phyloP scores from a whole-genome alignment of 768 basidiomycete genomes.

The Gloeopeniophorella convolvens region DNA sequence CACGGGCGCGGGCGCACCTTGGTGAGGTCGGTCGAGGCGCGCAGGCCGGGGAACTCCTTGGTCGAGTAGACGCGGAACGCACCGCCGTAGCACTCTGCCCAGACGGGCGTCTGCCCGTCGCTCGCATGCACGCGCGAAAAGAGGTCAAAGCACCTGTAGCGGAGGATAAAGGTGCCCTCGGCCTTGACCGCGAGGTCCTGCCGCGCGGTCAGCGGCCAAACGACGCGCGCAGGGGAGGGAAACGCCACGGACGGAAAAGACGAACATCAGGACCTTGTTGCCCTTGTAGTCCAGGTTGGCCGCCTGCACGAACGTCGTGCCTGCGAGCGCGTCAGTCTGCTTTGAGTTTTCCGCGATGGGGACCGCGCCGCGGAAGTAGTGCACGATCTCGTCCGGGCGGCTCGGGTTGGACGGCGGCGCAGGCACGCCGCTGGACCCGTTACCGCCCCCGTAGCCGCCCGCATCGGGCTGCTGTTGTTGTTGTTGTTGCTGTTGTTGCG shows the following conservation, averaged over 20 bases:
- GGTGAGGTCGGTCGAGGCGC: constrained; percentile 59
- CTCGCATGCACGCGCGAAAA: constrained; percentile 35
- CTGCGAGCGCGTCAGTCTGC: constrained; percentile 47
- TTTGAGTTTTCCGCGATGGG: constrained; percentile 46
- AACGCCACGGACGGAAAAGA: constrained; percentile 48
- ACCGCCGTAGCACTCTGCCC: constrained; percentile 62
- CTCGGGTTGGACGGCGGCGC: constrained; percentile 7
- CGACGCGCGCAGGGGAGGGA: not conserved
- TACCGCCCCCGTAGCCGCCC: too few species aligned
- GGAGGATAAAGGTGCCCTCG: constrained; percentile 59
- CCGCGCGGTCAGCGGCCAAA: too few species aligned
- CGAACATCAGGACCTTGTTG: constrained; percentile 51
- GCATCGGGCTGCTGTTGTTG: constrained; percentile 13
- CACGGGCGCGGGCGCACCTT: constrained; percentile 36
- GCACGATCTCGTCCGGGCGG: constrained; percentile 34
- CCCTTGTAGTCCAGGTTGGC: constrained; percentile 49
- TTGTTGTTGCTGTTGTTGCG: constrained; percentile 1
- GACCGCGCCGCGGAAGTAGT: constrained; percentile 32
- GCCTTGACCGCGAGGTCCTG: constrained; percentile 69
- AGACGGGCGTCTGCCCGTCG: constrained; percentile 37
- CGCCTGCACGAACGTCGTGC: constrained; percentile 52
- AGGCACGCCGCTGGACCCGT: too few species aligned
- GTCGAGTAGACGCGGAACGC: constrained; percentile 62
- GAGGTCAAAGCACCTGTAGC: constrained; percentile 64
- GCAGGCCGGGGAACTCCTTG: constrained; percentile 64